Conservation (phyloP, 495 filamentous ascomycete species). For the Penicillium herquei region DNA sequence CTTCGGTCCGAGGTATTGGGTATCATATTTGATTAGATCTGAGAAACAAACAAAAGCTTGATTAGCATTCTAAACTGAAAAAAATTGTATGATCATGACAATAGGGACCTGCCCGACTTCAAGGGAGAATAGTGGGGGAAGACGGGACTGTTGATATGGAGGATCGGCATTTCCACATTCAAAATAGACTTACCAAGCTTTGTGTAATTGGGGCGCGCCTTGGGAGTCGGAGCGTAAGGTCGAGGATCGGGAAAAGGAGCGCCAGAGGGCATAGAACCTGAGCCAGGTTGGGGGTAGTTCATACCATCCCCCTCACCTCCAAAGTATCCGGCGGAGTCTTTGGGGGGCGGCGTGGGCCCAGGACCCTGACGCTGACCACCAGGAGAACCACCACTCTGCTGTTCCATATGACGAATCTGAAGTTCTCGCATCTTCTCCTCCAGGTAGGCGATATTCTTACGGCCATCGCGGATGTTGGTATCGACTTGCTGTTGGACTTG, state of each 20-base stretch:
- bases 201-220: slow-evolving; percentile 82
- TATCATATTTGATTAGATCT: slow-evolving; percentile 99
- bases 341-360: slow-evolving; percentile 61
- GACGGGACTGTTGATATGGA: neutral
- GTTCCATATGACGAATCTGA: slow-evolving; percentile 72
- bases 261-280: slow-evolving; percentile 77
- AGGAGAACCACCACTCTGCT: slow-evolving; percentile 47
- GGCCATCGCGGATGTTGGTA: slow-evolving; percentile 87
- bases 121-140: neutral
- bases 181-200: slow-evolving; percentile 76
- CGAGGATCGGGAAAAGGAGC: slow-evolving; percentile 76
- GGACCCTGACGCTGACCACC: slow-evolving; percentile 33
- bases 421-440: slow-evolving; percentile 87
- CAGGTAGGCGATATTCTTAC: slow-evolving; percentile 89
- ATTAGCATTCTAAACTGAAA: slow-evolving; percentile 16
- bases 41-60: slow-evolving; percentile 7
- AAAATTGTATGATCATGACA: slow-evolving; percentile 1
- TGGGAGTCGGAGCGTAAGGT: slow-evolving; percentile 67
- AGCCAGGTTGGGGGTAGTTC: slow-evolving; percentile 53
- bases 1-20: slow-evolving; percentile 88
- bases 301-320: slow-evolving; percentile 43
- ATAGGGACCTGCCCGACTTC: neutral
- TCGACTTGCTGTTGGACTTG: slow-evolving; percentile 84
- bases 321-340: slow-evolving; percentile 57
- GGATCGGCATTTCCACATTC: neutral